phyloP scores from a whole-genome alignment of 208 protist genomes.

The Acanthamoeba rhysodes region DNA sequence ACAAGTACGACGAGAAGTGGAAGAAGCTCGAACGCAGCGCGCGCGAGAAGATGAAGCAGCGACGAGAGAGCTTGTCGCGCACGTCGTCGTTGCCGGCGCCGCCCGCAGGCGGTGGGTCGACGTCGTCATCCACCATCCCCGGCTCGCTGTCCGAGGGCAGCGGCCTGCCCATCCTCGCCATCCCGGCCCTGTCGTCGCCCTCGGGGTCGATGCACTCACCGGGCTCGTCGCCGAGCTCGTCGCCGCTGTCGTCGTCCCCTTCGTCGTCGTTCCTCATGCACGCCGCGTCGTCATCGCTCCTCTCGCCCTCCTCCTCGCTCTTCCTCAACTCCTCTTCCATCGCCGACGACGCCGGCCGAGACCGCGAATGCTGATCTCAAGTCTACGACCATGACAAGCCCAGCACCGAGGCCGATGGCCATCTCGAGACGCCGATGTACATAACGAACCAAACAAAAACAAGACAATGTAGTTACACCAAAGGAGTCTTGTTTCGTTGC shows the following conservation, averaged over 20 bases:
- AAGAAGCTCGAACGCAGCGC: constrained; percentile 20
- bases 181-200: background rate
- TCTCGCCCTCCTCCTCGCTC: constrained; percentile 22
- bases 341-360: background rate
- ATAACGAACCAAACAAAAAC: no score
- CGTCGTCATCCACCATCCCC: background rate
- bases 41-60: constrained; percentile 35
- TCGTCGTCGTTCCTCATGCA: background rate
- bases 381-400: no score
- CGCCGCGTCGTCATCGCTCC: constrained; percentile 16
- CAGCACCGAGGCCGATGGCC: no score
- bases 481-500: no score
- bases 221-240: background rate
- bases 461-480: no score
- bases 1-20: constrained; percentile 28
- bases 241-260: background rate
- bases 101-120: background rate
- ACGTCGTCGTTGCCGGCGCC: background rate
- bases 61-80: background rate
- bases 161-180: background rate
- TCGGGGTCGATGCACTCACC: background rate
- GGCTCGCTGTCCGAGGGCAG: constrained; percentile 36
- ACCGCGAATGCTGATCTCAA: background rate
- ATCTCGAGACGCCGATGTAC: no score
- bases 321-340: constrained; percentile 10